Base-by-base conservation (phyloP, 2,329 filamentous ascomycete species). In the Cladophialophora immunda region DNA sequence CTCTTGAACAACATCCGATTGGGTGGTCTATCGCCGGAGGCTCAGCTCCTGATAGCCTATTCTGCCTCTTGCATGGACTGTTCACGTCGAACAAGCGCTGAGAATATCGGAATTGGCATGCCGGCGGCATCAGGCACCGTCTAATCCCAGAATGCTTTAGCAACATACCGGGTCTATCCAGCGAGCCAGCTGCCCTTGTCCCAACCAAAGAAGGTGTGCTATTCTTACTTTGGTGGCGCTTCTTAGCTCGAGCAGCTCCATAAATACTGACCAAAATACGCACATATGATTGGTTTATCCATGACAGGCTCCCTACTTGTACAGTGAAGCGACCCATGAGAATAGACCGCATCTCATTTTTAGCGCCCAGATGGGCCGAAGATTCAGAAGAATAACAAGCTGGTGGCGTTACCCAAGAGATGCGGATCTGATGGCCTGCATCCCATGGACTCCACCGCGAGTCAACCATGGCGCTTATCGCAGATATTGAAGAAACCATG, bases 391-490 rank as follows among this genome's bases (percentile, higher is more conserved):
- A 50, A 32, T 53, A 38, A 4, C 45, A 34, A 47, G 30, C 15
- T n/a, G 7, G n/a, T 19, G 47, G 11, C 13, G 17, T 34, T 19
- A n/a, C 7, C 27, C 13, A 50, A 50, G 25, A 61, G 29, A 36
- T 61, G 45, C 29, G 30, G 58, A 47, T 61, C 58, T 61, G 7
- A 15, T 36, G 8, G 30, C 45, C 3, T 61, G 58, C 32, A 29
- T 30, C 58, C 58, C 15, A 8, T 4, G 4, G 38, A 41, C 38
- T n/a, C n/a, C 30, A 27, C 32, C 4, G 19, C 8, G 29, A 47
- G n/a, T 52, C 17, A 62, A 55, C 47, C 25, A 56, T 25, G 29
- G 29, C n/a, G 15, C 4, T 22, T 13, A 7, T 7, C 22, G 27
- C 32, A 25, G n/a, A 55, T 19, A 15, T 22, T 47, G 17, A 25